phyloP scores from a whole-genome alignment of 2,329 filamentous ascomycete species.

The Zymoseptoria passerinii region DNA sequence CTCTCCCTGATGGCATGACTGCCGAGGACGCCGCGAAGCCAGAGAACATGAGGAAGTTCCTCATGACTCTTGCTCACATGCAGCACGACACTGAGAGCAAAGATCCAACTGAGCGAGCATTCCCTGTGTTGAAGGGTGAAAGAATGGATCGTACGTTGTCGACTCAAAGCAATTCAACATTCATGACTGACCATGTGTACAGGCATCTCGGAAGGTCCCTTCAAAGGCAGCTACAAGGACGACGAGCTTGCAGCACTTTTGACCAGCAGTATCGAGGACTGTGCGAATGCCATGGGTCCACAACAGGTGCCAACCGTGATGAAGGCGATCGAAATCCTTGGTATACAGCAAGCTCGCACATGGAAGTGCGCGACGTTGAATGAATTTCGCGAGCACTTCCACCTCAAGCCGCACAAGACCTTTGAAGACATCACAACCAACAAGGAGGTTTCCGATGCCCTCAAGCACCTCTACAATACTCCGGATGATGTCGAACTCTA shows the following conservation, averaged over 20 bases:
- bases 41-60: slow-evolving; percentile 23
- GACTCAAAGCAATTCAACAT: no score
- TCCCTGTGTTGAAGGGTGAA: slow-evolving; percentile 27
- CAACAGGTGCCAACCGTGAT: slow-evolving; percentile 51
- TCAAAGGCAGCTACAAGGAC: slow-evolving; percentile 48
- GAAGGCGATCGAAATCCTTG: slow-evolving; percentile 53
- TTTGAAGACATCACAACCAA: slow-evolving; percentile 54
- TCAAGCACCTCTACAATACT: slow-evolving; percentile 53
- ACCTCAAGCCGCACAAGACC: slow-evolving; percentile 46
- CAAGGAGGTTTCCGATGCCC: slow-evolving; percentile 45
- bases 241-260: slow-evolving; percentile 50
- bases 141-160: slow-evolving; percentile 16
- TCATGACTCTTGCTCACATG: slow-evolving; percentile 23
- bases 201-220: slow-evolving; percentile 21
- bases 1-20: slow-evolving; percentile 12
- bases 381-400: slow-evolving; percentile 57
- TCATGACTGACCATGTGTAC: no score
- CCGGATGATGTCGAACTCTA: slow-evolving; percentile 63
- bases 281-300: slow-evolving; percentile 52
- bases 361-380: slow-evolving; percentile 57
- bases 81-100: slow-evolving; percentile 22
- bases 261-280: slow-evolving; percentile 52
- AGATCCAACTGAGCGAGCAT: slow-evolving; percentile 27
- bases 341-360: slow-evolving; percentile 53
- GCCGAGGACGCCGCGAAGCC: slow-evolving; percentile 20